Evolutionary conservation across 164 flowering plant species (phyloP), one percentile per base, ranked within the genome.

Genomic region (Berberis thunbergii): DNA sequence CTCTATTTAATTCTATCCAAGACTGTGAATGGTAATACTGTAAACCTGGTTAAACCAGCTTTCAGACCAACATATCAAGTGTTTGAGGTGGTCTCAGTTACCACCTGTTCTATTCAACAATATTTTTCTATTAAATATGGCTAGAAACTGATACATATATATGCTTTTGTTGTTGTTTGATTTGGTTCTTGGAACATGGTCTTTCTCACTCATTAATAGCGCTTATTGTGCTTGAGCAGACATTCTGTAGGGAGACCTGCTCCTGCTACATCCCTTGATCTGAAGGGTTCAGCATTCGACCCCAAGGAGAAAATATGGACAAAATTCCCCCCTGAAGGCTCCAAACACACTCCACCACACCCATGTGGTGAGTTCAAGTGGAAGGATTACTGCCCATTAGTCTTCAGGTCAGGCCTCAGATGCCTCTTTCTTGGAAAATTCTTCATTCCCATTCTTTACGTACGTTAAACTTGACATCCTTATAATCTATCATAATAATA

Each of bases 231-330:
- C 5, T 41, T 41, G 40, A 42, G 41, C 84, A 90, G 97, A 73
- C 93, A 91, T 81, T 81, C 96, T 7, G 96, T 91, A 54, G 97
- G 91, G 71, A 83, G 84, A 72, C 93, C 91, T 26, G 93, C 81
- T 58, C 96, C 89, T 26, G 65, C 83, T 2, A 66, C 82, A 48
- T 79, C 93, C 5, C 83, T 81, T 67, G 93, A 88, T 68, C 74
- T 91, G 54, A 88, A 77, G 61, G 69, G 85, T 45, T 81, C 94
- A 10, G 94, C 91, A 52, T 89, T 89, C 68, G 91, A 87, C 45
- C 94, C 94, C 1, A 87, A 77, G 73, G 89, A 87, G 63, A 90
- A 90, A 67, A 69, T 81, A 12, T 90, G 97, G 97, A 86, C 94
- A 7, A 80, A 76, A 71, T 89, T 87, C 67, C 97, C 94, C 4